phyloP scores from a whole-genome alignment of 345 rosid genomes.

The Trapa incisa region DNA sequence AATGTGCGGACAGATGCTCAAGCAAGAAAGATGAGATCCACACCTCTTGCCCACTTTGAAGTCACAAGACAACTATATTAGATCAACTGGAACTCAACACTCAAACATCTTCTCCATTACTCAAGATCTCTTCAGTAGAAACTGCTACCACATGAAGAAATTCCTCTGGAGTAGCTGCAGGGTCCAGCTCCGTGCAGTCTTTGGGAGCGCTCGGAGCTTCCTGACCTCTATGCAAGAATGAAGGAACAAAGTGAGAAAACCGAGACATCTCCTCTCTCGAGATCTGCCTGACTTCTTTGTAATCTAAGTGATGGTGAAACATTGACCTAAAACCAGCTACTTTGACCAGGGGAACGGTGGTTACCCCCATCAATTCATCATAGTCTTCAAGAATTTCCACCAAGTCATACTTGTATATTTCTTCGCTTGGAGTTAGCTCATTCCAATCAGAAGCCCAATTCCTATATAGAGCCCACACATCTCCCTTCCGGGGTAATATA shows the following conservation, averaged over 20 bases:
- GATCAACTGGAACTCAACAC: background rate
- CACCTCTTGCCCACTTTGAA: background rate
- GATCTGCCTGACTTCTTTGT: constrained; percentile 5
- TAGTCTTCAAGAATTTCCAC: constrained; percentile 11
- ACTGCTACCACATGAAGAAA: constrained; percentile 5
- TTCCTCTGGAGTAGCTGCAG: constrained; percentile 2
- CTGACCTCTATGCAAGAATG: constrained; percentile 3
- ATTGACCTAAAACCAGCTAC: constrained; percentile 8
- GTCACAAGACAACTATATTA: background rate
- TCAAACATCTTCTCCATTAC: background rate
- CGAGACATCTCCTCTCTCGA: constrained; percentile 1
- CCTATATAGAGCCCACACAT: constrained; percentile 9
- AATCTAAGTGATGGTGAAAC: constrained; percentile 8
- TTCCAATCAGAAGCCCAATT: constrained; percentile 7
- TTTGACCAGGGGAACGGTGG: constrained; percentile 2
- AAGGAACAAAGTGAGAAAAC: constrained; percentile 5
- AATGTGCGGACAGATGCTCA: background rate
- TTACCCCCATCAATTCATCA: background rate
- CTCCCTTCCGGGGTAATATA: constrained; percentile 11
- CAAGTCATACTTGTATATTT: constrained; percentile 7
- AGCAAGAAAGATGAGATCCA: background rate
- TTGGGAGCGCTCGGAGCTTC: constrained; percentile 8
- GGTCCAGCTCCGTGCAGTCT: constrained; percentile 8
- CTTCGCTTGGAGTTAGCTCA: constrained; percentile 1
- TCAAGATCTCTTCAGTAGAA: constrained; percentile 2